Conservation (phyloP, 2,329 filamentous ascomycete species). For the Phialophora tarda region DNA sequence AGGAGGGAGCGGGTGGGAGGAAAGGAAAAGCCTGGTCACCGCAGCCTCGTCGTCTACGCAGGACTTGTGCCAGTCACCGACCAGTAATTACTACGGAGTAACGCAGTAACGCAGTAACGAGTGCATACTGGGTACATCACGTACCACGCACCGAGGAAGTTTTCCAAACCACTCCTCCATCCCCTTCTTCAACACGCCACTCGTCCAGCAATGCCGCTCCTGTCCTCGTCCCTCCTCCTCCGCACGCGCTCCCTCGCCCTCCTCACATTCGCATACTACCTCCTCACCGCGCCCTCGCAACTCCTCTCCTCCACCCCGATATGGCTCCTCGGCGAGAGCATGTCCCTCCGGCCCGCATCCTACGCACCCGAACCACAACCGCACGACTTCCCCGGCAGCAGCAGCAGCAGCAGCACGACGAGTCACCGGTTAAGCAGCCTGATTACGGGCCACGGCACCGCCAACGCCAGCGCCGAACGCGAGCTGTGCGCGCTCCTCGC, state of each 20-base stretch:
- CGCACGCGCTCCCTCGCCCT: constrained; percentile 33
- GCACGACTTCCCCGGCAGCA: not conserved
- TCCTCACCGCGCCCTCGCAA: constrained; percentile 30
- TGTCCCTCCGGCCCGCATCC: constrained; percentile 34
- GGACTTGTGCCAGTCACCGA: no score
- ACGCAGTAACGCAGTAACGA: no score
- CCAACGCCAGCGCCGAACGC: not conserved
- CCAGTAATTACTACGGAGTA: no score
- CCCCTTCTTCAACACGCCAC: not conserved
- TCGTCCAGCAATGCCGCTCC: constrained; percentile 33
- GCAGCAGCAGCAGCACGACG: not conserved
- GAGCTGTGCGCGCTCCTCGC: constrained; percentile 36
- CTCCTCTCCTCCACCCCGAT: constrained; percentile 36
- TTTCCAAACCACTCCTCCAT: no score
- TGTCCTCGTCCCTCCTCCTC: constrained; percentile 37
- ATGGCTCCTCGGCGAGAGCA: constrained; percentile 37
- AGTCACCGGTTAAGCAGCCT: constrained; percentile 3
- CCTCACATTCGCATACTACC: constrained; percentile 33
- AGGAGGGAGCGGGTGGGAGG: no score
- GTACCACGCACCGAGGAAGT: no score
- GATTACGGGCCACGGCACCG: not conserved
- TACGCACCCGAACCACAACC: constrained; percentile 29
- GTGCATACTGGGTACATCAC: no score
- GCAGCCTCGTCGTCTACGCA: no score
- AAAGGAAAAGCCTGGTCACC: no score